Evolutionary conservation across 225 moss, liverwort and hornwort species (phyloP).

Genomic region (Climacium dendroides): DNA sequence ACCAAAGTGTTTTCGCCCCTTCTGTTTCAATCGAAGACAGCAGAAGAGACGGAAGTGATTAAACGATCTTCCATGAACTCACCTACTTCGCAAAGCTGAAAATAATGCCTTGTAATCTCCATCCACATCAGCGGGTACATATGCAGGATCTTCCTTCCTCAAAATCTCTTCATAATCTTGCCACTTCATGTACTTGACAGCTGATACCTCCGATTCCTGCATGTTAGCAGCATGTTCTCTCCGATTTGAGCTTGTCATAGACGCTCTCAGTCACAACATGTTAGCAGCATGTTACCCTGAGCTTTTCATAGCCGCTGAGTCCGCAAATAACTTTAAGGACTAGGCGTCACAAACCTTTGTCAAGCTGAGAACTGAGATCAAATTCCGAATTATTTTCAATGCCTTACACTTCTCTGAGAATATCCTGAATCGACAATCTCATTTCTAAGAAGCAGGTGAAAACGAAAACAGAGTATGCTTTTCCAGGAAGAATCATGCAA

Average conservation of each 20-base stretch:
- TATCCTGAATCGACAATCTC: neutral
- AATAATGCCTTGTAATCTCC: constrained; percentile 62
- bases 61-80: neutral
- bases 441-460: neutral
- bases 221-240: neutral
- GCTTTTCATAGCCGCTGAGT: neutral
- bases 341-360: neutral
- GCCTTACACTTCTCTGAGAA: neutral
- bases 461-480: neutral
- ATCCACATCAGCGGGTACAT: constrained; percentile 56
- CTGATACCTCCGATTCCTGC: constrained; percentile 90
- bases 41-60: neutral
- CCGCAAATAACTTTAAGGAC: neutral
- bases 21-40: neutral
- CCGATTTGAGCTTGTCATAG: neutral
- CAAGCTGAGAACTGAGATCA: neutral
- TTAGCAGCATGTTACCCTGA: neutral
- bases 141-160: constrained; percentile 45
- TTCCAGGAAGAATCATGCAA: neutral
- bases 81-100: constrained; percentile 62
- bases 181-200: constrained; percentile 90
- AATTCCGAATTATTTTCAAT: neutral
- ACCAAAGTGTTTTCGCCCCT: neutral
- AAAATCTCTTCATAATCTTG: constrained; percentile 58
- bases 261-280: neutral